These are phyloP conservation scores for Mucor irregularis DNA, from an alignment of 371 early-diverging fungal genomes.

Conservation along the genomic window DNA sequence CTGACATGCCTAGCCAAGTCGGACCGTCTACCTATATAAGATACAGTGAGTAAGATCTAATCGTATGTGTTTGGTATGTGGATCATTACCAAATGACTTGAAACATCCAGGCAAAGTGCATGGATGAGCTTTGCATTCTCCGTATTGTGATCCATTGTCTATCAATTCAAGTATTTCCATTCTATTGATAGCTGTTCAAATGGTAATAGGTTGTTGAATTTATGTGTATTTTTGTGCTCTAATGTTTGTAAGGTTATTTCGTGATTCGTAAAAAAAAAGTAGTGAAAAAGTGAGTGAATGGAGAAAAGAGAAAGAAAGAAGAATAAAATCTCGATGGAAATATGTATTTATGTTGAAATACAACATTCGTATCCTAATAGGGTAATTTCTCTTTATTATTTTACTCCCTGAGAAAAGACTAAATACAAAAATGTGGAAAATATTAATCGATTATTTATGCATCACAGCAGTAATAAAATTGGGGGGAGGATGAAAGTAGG, in stretches of 20 bases:
- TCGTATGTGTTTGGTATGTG: too few relatives aligned
- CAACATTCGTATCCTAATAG: background rate
- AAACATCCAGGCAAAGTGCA: slow-evolving; percentile 33
- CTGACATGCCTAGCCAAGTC: slow-evolving; percentile 76
- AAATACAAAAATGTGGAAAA: background rate
- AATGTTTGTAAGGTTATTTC: background rate
- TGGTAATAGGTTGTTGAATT: background rate
- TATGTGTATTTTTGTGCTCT: background rate
- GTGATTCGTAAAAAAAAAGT: background rate
- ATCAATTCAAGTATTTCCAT: slow-evolving; percentile 71
- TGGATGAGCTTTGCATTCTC: slow-evolving; percentile 29
- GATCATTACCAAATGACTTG: slow-evolving; percentile 39
- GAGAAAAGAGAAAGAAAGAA: slow-evolving; percentile 3
- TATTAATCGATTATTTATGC: background rate
- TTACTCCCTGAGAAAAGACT: background rate
- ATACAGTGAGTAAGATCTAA: background rate
- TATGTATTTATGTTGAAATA: too few relatives aligned
- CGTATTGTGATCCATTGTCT: slow-evolving; percentile 44
- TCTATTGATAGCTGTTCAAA: background rate
- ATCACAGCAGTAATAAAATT: too few relatives aligned
- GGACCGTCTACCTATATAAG: slow-evolving; percentile 57
- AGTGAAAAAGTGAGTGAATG: background rate
- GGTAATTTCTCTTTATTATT: background rate
- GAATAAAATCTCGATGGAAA: too few relatives aligned
- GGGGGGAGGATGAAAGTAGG: too few relatives aligned